Evolutionary conservation across 306 rosid genomes (phyloP), one percentile per base, ranked within the genome.

Genomic region (Malus sylvestris): DNA sequence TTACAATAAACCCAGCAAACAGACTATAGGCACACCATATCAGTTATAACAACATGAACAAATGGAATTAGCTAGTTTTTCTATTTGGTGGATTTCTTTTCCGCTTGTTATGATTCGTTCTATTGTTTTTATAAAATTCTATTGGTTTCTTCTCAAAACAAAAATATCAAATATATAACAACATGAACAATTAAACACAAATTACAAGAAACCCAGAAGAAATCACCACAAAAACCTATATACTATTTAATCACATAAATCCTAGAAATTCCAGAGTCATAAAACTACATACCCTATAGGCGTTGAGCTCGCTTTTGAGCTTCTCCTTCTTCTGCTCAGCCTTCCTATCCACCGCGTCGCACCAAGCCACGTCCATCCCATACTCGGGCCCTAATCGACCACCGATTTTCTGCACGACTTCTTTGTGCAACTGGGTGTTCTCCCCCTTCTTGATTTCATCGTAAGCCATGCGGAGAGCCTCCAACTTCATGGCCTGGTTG

Each of bases 401-500:
- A 32, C 80, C 85, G 71, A 93, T 96, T 86, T 86, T 96, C 85
- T 78, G 89, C 78, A 84, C 93, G 2, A 91, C 96, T 45, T 96
- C 99, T 51, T 98, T 84, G 46, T 89, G 86, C 23, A 90, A 64
- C 79, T 90, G 93, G 51, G 99, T 89, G 51, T 96, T 89, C 88
- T 96, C 99, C 1, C 98, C 98, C 86, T 96, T 96, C 94, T 93
- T 93, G 73, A 96, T 89, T 87, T 93, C 99, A n/a, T 93, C 97
- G 81, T 89, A 91, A 8, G 97, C 99, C 91, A 96, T 89, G 27
- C 99, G 93, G 70, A 96, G 97, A 51, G 98, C 96, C 65, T 96
- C 99, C 19, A 93, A 81, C 82, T 90, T 89, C 89, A 90, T 78
- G 38, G 93, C 33, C 8, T 85, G 74, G 90, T 89, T 82, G 82